Base-by-base conservation (phyloP, 2,329 filamentous ascomycete species). In the Aspergillus flavus region DNA sequence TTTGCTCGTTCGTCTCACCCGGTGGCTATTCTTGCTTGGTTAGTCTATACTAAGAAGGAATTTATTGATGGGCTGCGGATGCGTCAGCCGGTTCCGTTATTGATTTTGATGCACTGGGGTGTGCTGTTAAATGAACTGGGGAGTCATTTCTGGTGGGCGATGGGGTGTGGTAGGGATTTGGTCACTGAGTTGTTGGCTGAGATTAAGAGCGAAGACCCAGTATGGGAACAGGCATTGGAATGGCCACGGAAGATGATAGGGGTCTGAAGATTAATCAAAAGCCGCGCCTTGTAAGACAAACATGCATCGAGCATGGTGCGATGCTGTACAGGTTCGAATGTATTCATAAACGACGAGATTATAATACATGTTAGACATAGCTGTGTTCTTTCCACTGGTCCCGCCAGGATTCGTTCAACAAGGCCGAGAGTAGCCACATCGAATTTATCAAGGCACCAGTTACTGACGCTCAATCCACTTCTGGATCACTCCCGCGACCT, bases 1-100 rank as follows among this genome's bases (percentile, higher is more conserved):
- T 74, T 72, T 48, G 34, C 60, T 1, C 61, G 57, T 1, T 68
- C 67, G 1, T 16, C 66, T n/a, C 46, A 50, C 12, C 46, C 46
- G 2, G 46, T 50, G 14, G 26, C 46, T 50, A 50, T 50, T 19
- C 46, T 50, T n/a, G 46, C 46, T 16, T 50, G 46, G 46, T 30
- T 50, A 26, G 23, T 50, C 46, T 50, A 50, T 50, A 23, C 28
- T 3, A 50, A 50, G 23, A 50, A 50, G 16, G 46, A 30, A 5
- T 50, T 50, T 19, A 50, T 50, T 10, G 46, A 50, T 10, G 46
- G 23, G 23, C 16, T 50, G 26, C 26, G 46, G 9, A 30, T 50
- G 26, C 46, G 26, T 3, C 46, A 30, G 26, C 46, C 46, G 7
- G 4, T 50, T 30, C 46, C 46, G 3, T 10, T 50, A 6, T 30